Conservation (phyloP, 495 filamentous ascomycete species). For the Oleoguttula mirabilis region DNA sequence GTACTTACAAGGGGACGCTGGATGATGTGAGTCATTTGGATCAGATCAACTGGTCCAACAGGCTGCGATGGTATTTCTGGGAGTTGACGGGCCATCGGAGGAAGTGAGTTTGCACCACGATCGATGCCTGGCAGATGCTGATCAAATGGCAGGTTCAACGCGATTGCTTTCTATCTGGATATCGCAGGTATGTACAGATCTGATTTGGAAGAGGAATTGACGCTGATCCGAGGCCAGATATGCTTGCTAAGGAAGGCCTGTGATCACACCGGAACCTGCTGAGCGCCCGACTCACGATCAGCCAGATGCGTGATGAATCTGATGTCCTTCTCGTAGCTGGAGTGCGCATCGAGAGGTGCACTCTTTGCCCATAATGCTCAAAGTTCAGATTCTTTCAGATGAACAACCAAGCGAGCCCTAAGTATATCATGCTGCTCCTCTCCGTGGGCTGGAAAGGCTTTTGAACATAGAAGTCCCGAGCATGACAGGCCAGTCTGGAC, state of each 20-base stretch:
- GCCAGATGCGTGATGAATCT: too few relatives aligned
- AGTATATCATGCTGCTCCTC: too few relatives aligned
- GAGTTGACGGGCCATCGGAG: slow-evolving; percentile 54
- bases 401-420: too few relatives aligned
- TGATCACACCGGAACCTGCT: too few relatives aligned
- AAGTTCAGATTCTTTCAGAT: too few relatives aligned
- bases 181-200: slow-evolving; percentile 48
- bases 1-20: slow-evolving; percentile 87
- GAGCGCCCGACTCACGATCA: too few relatives aligned
- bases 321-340: too few relatives aligned
- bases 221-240: slow-evolving; percentile 37
- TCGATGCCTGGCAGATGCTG: background rate
- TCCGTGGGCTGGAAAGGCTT: too few relatives aligned
- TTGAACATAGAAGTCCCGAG: too few relatives aligned
- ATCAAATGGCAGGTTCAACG: slow-evolving; percentile 64
- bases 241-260: slow-evolving; percentile 62
- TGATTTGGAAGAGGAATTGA: background rate
- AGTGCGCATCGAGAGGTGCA: too few relatives aligned
- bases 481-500: too few relatives aligned
- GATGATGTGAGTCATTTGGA: slow-evolving; percentile 79
- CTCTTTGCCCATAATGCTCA: too few relatives aligned
- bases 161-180: slow-evolving; percentile 85
- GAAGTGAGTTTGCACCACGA: slow-evolving; percentile 55
- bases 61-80: slow-evolving; percentile 57
- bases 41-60: slow-evolving; percentile 92